Base-by-base conservation (phyloP, 2,329 filamentous ascomycete genomes). In the Aspergillus sp. region DNA sequence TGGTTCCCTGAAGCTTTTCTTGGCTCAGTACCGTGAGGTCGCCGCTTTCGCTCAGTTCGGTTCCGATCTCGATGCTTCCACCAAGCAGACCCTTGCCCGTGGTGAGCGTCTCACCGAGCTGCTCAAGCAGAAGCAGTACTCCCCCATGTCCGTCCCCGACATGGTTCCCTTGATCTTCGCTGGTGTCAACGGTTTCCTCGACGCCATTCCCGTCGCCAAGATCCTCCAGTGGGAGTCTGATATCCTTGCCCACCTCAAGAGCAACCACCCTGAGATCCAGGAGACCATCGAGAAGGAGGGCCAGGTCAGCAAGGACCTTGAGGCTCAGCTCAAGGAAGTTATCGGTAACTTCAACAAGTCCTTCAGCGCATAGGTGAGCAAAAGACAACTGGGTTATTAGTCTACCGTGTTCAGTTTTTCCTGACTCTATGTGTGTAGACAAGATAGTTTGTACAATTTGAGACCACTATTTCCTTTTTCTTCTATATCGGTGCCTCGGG, bases 1-100 rank as follows among this genome's bases (percentile, higher is more conserved):
- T 68, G 93, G 93, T 83, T 97, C 91, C 61, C 82, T 98, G 70
- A 98, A 98, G 85, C 90, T 98, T 64, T 98, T 97, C 90, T 88
- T 98, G 87, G 93, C 93, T 66, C 93, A 98, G 81, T 98, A 98
- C 85, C 93, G 93, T 93, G 93, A 98, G 77, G 93, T 98, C 54
- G 93, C 93, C 67, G 93, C 93, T 63, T 98, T 98, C 77, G 91
- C 93, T 64, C 93, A 98, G 79, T 98, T 98, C 83, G 93, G 93
- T 86, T 98, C 93, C 69, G 93, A 98, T 82, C 81, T 98, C 61
- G 93, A 98, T 78, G 93, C 93, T 63, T 83, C 93, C 61, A 98
- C 93, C 75, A 97, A 96, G 86, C 93, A 97, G 81, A 97, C 91
- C 53, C 85, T 98, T 60, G 85, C 70, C 79, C 90, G 93, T 86